Base-by-base conservation (phyloP, 1,284 basidiomycete genomes). In the Ustilago trichophora region DNA sequence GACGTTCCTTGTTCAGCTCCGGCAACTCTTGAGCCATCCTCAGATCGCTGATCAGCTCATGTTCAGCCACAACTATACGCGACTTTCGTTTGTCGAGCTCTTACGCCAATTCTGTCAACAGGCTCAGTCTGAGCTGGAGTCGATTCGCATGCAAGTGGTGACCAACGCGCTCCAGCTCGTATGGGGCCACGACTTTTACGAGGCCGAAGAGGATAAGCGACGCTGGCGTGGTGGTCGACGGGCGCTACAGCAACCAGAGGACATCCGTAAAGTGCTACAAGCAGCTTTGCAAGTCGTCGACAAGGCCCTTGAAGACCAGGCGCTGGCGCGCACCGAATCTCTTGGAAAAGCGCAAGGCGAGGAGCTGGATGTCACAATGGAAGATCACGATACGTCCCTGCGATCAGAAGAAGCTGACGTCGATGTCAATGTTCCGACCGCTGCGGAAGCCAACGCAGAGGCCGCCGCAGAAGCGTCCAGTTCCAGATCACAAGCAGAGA, bases 1-100 rank as follows among this genome's bases (percentile, higher is more conserved):
- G 29, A 36, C 58, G 15, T 70, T 70, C 31, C 56, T 70, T 11
- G 50, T 72, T 31, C 49, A 53, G 16, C 67, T 75, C 25, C 52
- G 72, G 0, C 65, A 72, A 40, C 31, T 75, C 38, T 59, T 75
- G 29, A 70, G 65, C 37, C 72, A 75, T 44, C 72, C 72, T 3
- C 70, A 72, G 41, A 43, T 75, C 26, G 68, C 72, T 3, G 52
- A 56, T n/a, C 43, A 58, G 45, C 54, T 66, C 37, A 53, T 56
- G 53, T 66, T 58, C 27, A 56, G 59, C 12, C 24, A 66, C 22
- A 56, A 65, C 21, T 49, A 53, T 19, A 63, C 68, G 27, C 44
- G 66, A 3, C 46, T 58, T 18, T 73, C 64, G 12, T 75, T 75
- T 24, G 54, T 42, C 15, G 49, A 69, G 29, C 62, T 75, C 34